A percentile compares a stretch with the other conserved stretches of the same genome.
Conservation (phyloP, 1,284 basidiomycete genomes). For the Veloporphyrellus conicus region DNA sequence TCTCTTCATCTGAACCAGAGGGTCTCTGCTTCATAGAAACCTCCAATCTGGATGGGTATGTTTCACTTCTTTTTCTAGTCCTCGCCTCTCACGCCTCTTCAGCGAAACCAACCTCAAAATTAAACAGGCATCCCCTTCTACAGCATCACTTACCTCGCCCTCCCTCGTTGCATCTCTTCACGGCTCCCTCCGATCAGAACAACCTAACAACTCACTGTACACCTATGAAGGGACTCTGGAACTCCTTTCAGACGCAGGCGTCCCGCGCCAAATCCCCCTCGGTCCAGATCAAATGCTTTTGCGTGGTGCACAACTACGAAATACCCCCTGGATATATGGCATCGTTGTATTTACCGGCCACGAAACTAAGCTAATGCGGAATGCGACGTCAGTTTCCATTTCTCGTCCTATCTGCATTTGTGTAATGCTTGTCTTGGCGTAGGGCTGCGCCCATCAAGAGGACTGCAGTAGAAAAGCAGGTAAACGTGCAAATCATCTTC, state of each 20-base stretch:
- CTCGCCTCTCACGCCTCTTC: constrained; percentile 2
- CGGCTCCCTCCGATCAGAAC: constrained; percentile 87
- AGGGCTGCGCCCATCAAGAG: constrained; percentile 95
- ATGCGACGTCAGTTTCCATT: constrained; percentile 71
- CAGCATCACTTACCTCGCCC: constrained; percentile 75
- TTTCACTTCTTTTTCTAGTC: constrained; percentile 3
- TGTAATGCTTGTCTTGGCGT: neutral
- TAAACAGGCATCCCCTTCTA: constrained; percentile 89
- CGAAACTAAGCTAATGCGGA: constrained; percentile 98
- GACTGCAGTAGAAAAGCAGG: constrained; percentile 93
- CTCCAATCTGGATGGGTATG: constrained; percentile 92
- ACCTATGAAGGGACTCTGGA: constrained; percentile 89
- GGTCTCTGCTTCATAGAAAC: constrained; percentile 98
- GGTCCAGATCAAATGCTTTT: constrained; percentile 94
- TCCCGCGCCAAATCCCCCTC: constrained; percentile 79
- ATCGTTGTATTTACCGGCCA: constrained; percentile 94
- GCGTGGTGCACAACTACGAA: constrained; percentile 92
- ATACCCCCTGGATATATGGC: constrained; percentile 96
- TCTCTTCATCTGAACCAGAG: constrained; percentile 93
- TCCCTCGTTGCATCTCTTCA: constrained; percentile 68
- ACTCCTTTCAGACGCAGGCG: constrained; percentile 52
- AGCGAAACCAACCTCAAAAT: constrained; percentile 99
- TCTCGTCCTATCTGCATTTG: neutral
- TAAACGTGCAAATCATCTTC: constrained; percentile 96
- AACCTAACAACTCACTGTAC: constrained; percentile 96